Base-by-base conservation (phyloP, 352 stramenopile genomes). In the Phytopythium mirpurense region DNA sequence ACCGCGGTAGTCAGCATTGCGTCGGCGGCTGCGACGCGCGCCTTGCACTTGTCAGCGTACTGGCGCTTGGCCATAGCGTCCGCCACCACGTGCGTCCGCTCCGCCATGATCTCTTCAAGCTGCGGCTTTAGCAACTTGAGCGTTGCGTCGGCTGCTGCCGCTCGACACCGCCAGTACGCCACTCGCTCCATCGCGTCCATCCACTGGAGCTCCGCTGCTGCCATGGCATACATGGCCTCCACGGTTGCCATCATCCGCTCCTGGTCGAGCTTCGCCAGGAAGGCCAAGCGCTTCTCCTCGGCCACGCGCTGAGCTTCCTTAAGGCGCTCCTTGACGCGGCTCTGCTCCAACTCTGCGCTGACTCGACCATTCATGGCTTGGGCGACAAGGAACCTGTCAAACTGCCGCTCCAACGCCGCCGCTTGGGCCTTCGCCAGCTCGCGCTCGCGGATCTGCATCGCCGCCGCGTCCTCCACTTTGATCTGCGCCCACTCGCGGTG, bases 401-500 rank as follows among this genome's bases (percentile, higher is more conserved):
- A 83, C 27, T 87, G 71, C 15, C 63, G 65, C 27, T 83, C 77
- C 0, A 88, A 41, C 2, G 61, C 65, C 46, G 77, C 62, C 0
- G 74, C 74, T 34, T 85, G 58, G 2, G 53, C 63, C 23, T 68
- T 21, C 1, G 78, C 60, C 4, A 78, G 47, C 34, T 83, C 71
- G 16, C 70, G 53, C 35, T 89, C 78, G 19, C 79, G 75, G 14
- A 90, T 56, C 26, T 87, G 70, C 51, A 71, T 74, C 0, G 77
- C 66, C 4, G 89, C 54, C 9, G 78, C 77, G 26, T 92, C 82
- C 59, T 92, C 82, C 1, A 63, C 21, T 40, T 83, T 78, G 27
- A 89, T 85, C 14, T 78, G 66, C 0, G 68, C 57, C 79, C 82
- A 92, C 51, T 92, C 82, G 4, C 77, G 71, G 45, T 89, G 67